Evolutionary conservation across 2,329 filamentous ascomycete species (phyloP), one percentile per base, ranked within the genome.

Genomic region (Diaporthe longicolla): DNA sequence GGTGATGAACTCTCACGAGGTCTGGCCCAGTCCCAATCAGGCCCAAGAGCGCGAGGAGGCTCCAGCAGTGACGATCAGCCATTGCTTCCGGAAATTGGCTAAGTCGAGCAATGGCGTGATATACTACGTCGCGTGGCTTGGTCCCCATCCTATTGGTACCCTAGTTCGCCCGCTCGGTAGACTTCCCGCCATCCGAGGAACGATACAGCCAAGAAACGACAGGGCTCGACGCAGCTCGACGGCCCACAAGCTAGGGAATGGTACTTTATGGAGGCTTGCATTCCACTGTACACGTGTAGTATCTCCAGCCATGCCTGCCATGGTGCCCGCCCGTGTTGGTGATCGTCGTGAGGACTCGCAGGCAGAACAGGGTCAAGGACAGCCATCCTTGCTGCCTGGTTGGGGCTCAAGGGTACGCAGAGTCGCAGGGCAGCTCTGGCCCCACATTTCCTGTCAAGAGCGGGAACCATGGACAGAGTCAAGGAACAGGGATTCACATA

Each of bases 371-470:
- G 8, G 50, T 26, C 58, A 52, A 61, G 45, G 29, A 10, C 5
- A 52, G 37, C 13, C n/a, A 59, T 57, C 37, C 37, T 52, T 52
- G n/a, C n/a, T 52, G 48, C 48, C 48, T 55, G 61, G 45, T 37
- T 50, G 61, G 69, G 32, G 61, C 59, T 71, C 72, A 71, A 70
- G 72, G 72, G 52, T 63, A 43, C 59, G 29, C 50, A 65, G 50
- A 65, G 50, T 57, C 45, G 19, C 57, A 43, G 32, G 55, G 45
- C 71, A 48, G 37, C 35, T 19, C n/a, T 29, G 29, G 74, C 65
- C 66, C 74, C 74, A 75, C 65, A 73, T 73, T 75, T 75, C 71
- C 74, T 75, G 74, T 75, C 74, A 75, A 74, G 58, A 65, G 58
- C 66, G 71, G 66, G 74, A 54, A 70, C 66, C 66, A 58, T 50